Evolutionary conservation across 2,329 filamentous ascomycete genomes (phyloP).

Genomic region (Microascus cirrosus): DNA sequence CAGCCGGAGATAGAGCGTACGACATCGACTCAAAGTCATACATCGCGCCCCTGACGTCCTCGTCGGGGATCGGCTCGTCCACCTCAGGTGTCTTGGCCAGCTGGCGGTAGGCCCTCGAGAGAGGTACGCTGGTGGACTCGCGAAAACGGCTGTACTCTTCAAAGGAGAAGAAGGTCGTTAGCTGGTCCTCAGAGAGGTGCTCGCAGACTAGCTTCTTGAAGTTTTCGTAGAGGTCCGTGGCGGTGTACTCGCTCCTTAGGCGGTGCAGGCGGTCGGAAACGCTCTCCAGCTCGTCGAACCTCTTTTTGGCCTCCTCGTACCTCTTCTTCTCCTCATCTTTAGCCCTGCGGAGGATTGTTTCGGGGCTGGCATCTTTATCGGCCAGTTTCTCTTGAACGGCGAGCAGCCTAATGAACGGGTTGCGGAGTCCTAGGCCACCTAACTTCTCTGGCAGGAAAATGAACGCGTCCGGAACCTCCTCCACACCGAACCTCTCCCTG

Average conservation of each 20-base stretch:
- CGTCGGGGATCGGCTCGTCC: background rate
- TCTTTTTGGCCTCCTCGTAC: background rate
- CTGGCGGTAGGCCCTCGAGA: background rate
- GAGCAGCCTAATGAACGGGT: slow-evolving; percentile 29
- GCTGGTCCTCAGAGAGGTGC: background rate
- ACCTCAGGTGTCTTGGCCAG: background rate
- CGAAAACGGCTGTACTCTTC: background rate
- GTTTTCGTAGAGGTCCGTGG: background rate
- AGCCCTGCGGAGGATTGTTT: background rate
- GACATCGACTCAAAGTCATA: background rate
- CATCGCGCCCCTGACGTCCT: background rate
- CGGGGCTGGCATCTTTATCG: background rate
- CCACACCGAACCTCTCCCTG: slow-evolving; percentile 34
- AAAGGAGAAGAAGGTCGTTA: background rate
- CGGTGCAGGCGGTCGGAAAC: background rate
- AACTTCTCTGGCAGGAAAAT: slow-evolving; percentile 32
- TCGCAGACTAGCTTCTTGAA: background rate
- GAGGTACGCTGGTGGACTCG: background rate
- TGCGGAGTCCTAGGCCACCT: slow-evolving; percentile 33
- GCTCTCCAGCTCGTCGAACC: background rate
- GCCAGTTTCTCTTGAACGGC: slow-evolving; percentile 23
- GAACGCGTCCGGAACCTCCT: slow-evolving; percentile 30
- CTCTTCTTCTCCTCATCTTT: background rate
- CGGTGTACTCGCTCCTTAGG: background rate
- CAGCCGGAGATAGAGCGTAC: background rate